Evolutionary conservation across 768 basidiomycete species (phyloP).

Genomic region (Collybia mongolica): DNA sequence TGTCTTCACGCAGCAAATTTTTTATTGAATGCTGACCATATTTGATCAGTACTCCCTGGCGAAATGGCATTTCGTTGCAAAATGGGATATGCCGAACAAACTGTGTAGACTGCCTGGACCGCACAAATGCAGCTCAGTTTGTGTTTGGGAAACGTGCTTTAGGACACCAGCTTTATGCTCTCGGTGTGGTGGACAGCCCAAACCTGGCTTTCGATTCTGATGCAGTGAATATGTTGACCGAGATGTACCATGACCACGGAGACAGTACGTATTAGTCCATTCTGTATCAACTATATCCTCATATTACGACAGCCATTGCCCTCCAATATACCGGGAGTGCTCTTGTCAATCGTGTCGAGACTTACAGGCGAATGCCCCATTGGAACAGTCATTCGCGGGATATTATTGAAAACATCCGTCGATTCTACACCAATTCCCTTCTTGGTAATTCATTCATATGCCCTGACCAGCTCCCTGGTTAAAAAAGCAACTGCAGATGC

Average conservation of each 20-base stretch:
- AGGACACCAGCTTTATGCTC: conserved; percentile 92
- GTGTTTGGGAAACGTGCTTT: conserved; percentile 94
- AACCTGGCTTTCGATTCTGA: conserved; percentile 91
- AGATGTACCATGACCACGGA: conserved; percentile 98
- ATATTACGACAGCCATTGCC: conserved; percentile 66
- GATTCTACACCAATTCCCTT: conserved; percentile 94
- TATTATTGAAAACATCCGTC: conserved; percentile 91
- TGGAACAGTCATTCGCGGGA: conserved; percentile 98
- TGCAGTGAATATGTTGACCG: conserved; percentile 94
- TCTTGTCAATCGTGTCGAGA: conserved; percentile 94
- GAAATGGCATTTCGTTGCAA: conserved; percentile 75
- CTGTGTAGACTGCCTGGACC: conserved; percentile 95
- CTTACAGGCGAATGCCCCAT: conserved; percentile 91
- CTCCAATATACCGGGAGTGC: conserved; percentile 97
- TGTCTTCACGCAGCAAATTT: conserved; percentile 20
- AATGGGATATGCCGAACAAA: conserved; percentile 92
- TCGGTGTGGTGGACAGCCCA: conserved; percentile 85
- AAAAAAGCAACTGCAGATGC: conserved; percentile 56
- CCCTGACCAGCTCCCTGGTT: not conserved
- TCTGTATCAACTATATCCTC: not conserved
- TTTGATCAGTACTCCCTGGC: conserved; percentile 45
- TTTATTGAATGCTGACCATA: not conserved
- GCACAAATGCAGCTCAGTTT: conserved; percentile 96
- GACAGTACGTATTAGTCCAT: conserved; percentile 61
- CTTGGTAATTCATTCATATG: conserved; percentile 52